These are phyloP conservation scores for Glomus cerebriforme DNA, from an alignment of 192 early-diverging fungal genomes.

Conservation along the genomic window DNA sequence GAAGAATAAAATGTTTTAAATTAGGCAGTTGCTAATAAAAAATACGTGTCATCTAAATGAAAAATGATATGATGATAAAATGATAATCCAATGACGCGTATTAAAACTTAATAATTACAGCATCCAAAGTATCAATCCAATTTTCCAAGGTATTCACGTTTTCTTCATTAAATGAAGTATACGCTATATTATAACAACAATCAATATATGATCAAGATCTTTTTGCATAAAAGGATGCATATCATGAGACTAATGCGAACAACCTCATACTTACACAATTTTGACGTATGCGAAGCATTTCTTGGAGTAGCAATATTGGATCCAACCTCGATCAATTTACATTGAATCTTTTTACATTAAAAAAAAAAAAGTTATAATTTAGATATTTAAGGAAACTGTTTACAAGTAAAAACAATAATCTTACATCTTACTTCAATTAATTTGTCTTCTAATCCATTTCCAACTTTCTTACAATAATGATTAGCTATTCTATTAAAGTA, in stretches of 20 bases:
- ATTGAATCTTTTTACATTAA: slow-evolving; percentile 69
- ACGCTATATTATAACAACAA: slow-evolving; percentile 35
- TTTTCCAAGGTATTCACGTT: slow-evolving; percentile 66
- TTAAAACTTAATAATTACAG: slow-evolving; percentile 50
- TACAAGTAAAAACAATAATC: not conserved
- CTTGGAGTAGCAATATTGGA: slow-evolving; percentile 93
- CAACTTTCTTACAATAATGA: slow-evolving; percentile 45
- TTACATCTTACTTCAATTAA: slow-evolving; percentile 40
- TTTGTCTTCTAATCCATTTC: slow-evolving; percentile 40
- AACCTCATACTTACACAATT: slow-evolving; percentile 42
- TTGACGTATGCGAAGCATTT: slow-evolving; percentile 53
- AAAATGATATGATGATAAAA: too few relatives aligned
- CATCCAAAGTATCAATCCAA: slow-evolving; percentile 85
- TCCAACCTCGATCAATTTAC: slow-evolving; percentile 84
- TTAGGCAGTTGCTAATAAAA: slow-evolving; percentile 43
- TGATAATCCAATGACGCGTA: slow-evolving; percentile 41
- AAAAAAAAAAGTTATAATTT: not conserved
- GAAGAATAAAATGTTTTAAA: slow-evolving; percentile 48
- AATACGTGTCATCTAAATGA: not conserved
- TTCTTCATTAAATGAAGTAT: slow-evolving; percentile 79
- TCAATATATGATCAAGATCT: not conserved
- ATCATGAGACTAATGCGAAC: too few relatives aligned
- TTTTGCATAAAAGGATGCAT: not conserved
- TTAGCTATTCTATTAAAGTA: slow-evolving; percentile 40
- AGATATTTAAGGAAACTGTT: not conserved